These are phyloP conservation scores for Scleroderma citrinum DNA, from an alignment of 768 basidiomycete species.

Conservation along the genomic window DNA sequence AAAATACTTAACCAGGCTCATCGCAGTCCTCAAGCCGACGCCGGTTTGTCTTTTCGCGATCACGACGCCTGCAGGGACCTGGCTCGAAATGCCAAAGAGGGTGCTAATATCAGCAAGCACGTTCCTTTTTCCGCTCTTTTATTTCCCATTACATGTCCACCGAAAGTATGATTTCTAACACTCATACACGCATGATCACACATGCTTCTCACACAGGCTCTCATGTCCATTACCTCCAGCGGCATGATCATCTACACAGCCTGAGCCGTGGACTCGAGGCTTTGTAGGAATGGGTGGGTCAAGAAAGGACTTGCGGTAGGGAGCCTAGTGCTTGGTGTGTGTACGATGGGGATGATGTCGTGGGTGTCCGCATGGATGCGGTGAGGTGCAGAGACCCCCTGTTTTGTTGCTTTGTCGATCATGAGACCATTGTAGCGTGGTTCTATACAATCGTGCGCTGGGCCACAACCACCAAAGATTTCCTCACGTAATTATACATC, in stretches of 20 bases:
- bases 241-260: constrained; percentile 82
- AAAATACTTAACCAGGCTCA: constrained; percentile 14
- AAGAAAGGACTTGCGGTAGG: constrained; percentile 50
- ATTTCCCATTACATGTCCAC: background rate
- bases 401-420: too few relatives aligned
- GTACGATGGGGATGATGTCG: constrained; percentile 40
- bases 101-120: constrained; percentile 23
- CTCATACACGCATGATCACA: constrained; percentile 25
- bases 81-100: constrained; percentile 41
- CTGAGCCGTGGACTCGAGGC: constrained; percentile 62
- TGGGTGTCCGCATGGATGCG: background rate
- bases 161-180: too few relatives aligned
- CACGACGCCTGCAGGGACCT: constrained; percentile 69
- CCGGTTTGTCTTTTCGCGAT: constrained; percentile 63
- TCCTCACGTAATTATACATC: too few relatives aligned
- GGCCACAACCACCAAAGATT: too few relatives aligned
- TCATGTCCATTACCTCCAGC: constrained; percentile 77
- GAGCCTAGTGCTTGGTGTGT: constrained; percentile 57
- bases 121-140: background rate
- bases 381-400: too few relatives aligned
- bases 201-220: constrained; percentile 56
- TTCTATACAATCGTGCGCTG: too few relatives aligned
- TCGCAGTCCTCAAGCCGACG: constrained; percentile 40
- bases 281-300: constrained; percentile 33
- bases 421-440: too few relatives aligned